phyloP scores from a whole-genome alignment of 1,139 yeast genomes.

The Zygosaccharomyces sapae region DNA sequence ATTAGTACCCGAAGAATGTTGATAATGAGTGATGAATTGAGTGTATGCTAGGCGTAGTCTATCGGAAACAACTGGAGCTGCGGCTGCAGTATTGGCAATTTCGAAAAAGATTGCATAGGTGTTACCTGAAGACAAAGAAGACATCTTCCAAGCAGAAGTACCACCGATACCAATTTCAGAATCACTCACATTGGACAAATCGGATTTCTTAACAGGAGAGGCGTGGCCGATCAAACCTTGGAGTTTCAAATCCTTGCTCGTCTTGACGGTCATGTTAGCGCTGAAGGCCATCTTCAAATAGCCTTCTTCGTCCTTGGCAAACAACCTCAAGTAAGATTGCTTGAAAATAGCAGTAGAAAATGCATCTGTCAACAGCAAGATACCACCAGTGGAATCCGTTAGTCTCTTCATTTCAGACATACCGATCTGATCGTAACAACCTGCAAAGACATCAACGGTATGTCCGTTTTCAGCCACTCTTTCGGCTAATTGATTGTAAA shows the following conservation, averaged over 20 bases:
- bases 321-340: constrained; percentile 85
- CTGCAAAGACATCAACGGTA: constrained; percentile 90
- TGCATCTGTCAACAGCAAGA: constrained; percentile 84
- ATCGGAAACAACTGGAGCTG: constrained; percentile 34
- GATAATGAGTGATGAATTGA: constrained; percentile 74
- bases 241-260: constrained; percentile 83
- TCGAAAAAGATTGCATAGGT: constrained; percentile 88
- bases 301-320: constrained; percentile 82
- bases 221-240: constrained; percentile 96
- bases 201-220: constrained; percentile 59
- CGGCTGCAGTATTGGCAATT: constrained; percentile 53
- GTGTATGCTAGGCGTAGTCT: constrained; percentile 37
- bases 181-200: constrained; percentile 73
- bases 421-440: constrained; percentile 97
- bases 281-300: constrained; percentile 82
- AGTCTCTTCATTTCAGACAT: constrained; percentile 92
- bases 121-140: constrained; percentile 79
- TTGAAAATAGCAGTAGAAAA: constrained; percentile 95
- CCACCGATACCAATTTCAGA: constrained; percentile 92
- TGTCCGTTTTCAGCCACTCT: constrained; percentile 77
- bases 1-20: constrained; percentile 75
- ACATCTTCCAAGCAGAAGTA: constrained; percentile 80
- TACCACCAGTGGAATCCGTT: constrained; percentile 91
- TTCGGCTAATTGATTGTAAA: constrained; percentile 73
- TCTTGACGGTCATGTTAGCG: constrained; percentile 79